These are phyloP conservation scores for Thelonectria olida DNA, from an alignment of 2,329 filamentous ascomycete species.

Conservation along the genomic window DNA sequence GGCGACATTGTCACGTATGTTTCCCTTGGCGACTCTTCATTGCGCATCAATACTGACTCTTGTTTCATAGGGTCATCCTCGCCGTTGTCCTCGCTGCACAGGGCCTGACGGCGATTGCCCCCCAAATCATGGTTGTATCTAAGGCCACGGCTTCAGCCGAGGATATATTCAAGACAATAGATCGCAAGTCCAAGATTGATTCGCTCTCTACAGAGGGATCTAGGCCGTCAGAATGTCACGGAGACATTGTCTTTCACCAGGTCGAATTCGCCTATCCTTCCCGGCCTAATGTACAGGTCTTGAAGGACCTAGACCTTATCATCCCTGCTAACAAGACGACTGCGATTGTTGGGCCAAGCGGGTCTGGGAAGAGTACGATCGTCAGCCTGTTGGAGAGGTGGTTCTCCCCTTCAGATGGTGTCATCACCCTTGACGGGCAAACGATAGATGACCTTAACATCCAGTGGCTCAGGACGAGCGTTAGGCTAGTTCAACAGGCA, in stretches of 20 bases:
- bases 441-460: slow-evolving; percentile 8
- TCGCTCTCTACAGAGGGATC: slow-evolving; percentile 43
- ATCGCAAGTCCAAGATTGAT: slow-evolving; percentile 63
- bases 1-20: slow-evolving; percentile 79
- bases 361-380: slow-evolving; percentile 12
- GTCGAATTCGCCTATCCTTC: slow-evolving; percentile 40
- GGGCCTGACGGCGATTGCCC: neutral
- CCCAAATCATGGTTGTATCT: neutral
- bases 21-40: slow-evolving; percentile 84
- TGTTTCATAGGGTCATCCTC: neutral
- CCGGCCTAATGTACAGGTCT: neutral
- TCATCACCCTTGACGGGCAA: neutral
- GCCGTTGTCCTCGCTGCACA: neutral
- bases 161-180: slow-evolving; percentile 88
- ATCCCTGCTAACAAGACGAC: slow-evolving; percentile 6
- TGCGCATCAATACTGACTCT: slow-evolving; percentile 41
- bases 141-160: slow-evolving; percentile 77
- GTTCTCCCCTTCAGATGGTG: neutral
- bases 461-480: slow-evolving; percentile 2
- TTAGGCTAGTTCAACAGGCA: slow-evolving; percentile 2
- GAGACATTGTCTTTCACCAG: slow-evolving; percentile 53
- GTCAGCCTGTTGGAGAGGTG: slow-evolving; percentile 1
- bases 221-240: slow-evolving; percentile 34
- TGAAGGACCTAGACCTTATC: neutral
- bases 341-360: slow-evolving; percentile 8